Evolutionary conservation across 352 stramenopile species (phyloP).

Genomic region (Phytophthora citrophthora): DNA sequence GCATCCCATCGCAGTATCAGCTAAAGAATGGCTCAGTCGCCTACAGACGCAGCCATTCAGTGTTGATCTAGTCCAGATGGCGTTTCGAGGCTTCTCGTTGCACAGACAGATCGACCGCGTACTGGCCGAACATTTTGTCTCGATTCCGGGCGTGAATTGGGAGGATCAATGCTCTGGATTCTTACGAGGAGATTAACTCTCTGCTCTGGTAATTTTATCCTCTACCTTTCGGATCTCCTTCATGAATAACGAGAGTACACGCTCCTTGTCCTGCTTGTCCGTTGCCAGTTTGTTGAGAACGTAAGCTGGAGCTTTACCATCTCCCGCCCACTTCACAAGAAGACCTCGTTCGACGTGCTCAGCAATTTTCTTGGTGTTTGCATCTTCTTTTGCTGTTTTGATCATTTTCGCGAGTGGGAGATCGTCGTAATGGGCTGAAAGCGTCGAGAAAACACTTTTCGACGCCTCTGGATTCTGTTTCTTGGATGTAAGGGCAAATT

Average conservation of each 20-base stretch:
- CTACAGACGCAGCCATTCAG: background rate
- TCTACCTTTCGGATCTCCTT: background rate
- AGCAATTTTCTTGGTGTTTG: background rate
- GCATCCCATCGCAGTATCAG: background rate
- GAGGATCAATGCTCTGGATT: no score
- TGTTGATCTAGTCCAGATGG: constrained; percentile 1
- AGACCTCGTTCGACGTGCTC: background rate
- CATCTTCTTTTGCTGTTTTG: background rate
- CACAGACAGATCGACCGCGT: constrained; percentile 11
- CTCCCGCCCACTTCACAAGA: background rate
- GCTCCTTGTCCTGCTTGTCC: background rate
- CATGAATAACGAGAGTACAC: background rate
- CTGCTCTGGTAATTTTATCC: background rate
- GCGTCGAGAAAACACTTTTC: background rate
- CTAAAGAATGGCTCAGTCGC: background rate
- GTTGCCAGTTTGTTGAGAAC: background rate
- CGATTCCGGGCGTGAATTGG: no score
- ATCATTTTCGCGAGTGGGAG: background rate
- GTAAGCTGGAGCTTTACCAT: background rate
- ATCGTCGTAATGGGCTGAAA: constrained; percentile 4
- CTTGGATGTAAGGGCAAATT: background rate
- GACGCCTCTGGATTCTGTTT: background rate
- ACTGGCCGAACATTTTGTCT: constrained; percentile 1
- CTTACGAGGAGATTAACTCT: no score
- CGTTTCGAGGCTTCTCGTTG: constrained; percentile 10